phyloP scores from a whole-genome alignment of 169 alveolate species.

The Perkinsus olseni region DNA sequence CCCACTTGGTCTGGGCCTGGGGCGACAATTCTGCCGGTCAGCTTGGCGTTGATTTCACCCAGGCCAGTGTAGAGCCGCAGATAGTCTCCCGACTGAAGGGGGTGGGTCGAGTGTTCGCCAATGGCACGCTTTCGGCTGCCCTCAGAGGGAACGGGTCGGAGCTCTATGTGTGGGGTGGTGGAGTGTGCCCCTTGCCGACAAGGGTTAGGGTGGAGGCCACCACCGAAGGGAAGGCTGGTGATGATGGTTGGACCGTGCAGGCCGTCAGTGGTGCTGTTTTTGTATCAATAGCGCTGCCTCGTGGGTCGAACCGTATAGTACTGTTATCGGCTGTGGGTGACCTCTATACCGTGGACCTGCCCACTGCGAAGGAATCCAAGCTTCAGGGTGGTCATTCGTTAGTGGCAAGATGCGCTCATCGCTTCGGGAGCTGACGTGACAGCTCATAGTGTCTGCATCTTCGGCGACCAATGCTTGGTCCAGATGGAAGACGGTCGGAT shows the following conservation, averaged over 20 bases:
- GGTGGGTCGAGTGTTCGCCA: not conserved
- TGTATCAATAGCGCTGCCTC: not conserved
- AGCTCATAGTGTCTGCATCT: not conserved
- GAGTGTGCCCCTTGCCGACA: not conserved
- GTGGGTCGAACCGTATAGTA: not conserved
- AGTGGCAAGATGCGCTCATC: not conserved
- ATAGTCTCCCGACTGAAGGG: not conserved
- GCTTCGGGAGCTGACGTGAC: not conserved
- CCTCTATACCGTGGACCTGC: not conserved
- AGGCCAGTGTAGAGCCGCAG: not conserved
- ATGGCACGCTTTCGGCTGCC: not conserved
- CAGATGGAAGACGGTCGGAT: not conserved
- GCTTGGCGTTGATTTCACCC: not conserved
- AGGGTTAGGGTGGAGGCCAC: not conserved
- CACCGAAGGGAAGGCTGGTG: not conserved
- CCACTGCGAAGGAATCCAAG: not conserved
- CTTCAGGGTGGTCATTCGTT: not conserved
- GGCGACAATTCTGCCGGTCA: not conserved
- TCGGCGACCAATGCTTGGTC: not conserved
- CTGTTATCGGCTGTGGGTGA: not conserved
- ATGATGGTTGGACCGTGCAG: not conserved
- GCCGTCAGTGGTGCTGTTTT: not conserved
- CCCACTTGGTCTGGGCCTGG: not conserved
- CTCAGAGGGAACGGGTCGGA: not conserved
- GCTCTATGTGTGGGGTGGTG: not conserved